phyloP scores from a whole-genome alignment of 352 stramenopile species.

The Plasmopara viticola region DNA sequence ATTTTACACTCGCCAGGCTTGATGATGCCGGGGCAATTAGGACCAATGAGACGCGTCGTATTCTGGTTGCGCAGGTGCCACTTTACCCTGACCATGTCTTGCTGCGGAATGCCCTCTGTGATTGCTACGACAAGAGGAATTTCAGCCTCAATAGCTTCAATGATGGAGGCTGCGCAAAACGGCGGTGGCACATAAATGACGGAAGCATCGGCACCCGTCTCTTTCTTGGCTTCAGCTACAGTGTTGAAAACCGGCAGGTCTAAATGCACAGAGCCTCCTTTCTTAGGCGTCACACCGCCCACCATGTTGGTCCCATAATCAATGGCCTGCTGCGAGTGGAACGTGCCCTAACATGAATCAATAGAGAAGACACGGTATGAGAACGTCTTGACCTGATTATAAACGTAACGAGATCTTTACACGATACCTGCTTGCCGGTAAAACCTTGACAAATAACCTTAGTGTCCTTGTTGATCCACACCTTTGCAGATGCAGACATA shows the following conservation, averaged over 20 bases:
- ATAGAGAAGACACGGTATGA: conserved; percentile 6
- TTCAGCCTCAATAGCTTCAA: conserved; percentile 97
- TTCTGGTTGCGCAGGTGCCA: conserved; percentile 90
- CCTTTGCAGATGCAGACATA: conserved; percentile 95
- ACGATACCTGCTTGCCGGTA: conserved; percentile 96
- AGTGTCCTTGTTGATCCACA: conserved; percentile 99
- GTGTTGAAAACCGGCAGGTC: conserved; percentile 99
- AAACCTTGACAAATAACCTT: conserved; percentile 99
- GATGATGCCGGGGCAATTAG: conserved; percentile 99
- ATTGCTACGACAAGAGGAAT: conserved; percentile 97
- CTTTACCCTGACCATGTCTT: conserved; percentile 99
- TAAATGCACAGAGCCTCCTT: conserved; percentile 95
- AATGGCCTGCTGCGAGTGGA: conserved; percentile 98
- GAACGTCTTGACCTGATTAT: conserved; percentile 5
- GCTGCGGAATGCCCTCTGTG: conserved; percentile 98
- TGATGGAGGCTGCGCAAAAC: conserved; percentile 96
- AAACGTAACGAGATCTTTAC: conserved; percentile 6
- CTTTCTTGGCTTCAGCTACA: conserved; percentile 87
- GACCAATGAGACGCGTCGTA: conserved; percentile 96
- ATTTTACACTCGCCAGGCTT: conserved; percentile 99
- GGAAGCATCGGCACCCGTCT: conserved; percentile 90
- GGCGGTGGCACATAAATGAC: conserved; percentile 99
- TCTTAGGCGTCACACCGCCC: conserved; percentile 98
- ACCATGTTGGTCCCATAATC: conserved; percentile 99
- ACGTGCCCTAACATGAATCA: conserved; percentile 86